A percentile compares a stretch with the other conserved stretches of the same genome.
Evolutionary conservation across 1,284 basidiomycete genomes (phyloP).

Genomic region (Apiotrichum brassicae): DNA sequence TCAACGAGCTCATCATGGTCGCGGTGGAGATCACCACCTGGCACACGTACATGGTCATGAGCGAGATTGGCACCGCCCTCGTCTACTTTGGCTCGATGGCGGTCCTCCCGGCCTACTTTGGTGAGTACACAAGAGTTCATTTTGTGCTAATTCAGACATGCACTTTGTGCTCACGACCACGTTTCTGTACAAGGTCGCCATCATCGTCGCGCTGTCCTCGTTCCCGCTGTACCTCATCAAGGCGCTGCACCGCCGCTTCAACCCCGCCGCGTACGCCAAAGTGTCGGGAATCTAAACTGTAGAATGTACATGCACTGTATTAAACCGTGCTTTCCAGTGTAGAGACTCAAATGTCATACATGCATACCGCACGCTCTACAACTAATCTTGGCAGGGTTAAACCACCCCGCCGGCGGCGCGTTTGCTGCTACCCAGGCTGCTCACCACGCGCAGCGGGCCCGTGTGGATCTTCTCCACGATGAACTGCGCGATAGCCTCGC

Average conservation of each 20-base stretch:
- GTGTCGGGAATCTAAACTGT: slow-evolving; percentile 50
- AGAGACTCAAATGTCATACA: background rate
- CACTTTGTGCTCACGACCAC: slow-evolving; percentile 79
- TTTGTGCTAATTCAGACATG: slow-evolving; percentile 58
- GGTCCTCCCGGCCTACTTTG: slow-evolving; percentile 94
- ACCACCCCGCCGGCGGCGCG: slow-evolving; percentile 84
- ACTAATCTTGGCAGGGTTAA: background rate
- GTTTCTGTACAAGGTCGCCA: slow-evolving; percentile 92
- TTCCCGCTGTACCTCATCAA: slow-evolving; percentile 90
- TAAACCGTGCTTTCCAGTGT: no score
- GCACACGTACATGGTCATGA: slow-evolving; percentile 94
- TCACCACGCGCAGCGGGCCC: slow-evolving; percentile 76
- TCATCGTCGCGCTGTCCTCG: slow-evolving; percentile 89
- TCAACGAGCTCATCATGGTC: slow-evolving; percentile 99
- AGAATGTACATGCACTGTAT: no score
- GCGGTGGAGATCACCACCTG: slow-evolving; percentile 95
- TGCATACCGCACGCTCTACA: background rate
- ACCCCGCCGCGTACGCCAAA: slow-evolving; percentile 93
- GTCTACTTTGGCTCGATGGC: slow-evolving; percentile 89
- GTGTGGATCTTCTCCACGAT: slow-evolving; percentile 87
- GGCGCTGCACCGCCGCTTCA: slow-evolving; percentile 72
- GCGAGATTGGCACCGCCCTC: slow-evolving; percentile 79
- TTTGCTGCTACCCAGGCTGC: slow-evolving; percentile 71
- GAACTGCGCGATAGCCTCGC: slow-evolving; percentile 90
- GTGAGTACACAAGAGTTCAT: slow-evolving; percentile 51